phyloP scores from a whole-genome alignment of 2,329 filamentous ascomycete species.

The Monosporascus cannonballus region DNA sequence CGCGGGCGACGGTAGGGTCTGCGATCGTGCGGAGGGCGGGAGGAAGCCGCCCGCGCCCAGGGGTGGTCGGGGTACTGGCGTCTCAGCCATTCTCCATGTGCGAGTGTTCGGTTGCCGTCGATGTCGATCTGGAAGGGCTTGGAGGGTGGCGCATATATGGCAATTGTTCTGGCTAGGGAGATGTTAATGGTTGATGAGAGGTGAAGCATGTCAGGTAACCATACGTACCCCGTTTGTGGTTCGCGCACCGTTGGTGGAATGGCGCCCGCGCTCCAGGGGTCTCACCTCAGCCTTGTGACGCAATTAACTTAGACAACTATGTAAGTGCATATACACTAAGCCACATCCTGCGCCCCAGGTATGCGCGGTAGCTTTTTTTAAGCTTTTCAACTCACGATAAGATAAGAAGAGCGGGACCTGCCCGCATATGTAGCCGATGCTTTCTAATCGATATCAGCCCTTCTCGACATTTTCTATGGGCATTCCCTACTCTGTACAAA shows the following conservation, averaged over 20 bases:
- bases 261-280: not conserved
- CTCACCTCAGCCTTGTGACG: slow-evolving; percentile 17
- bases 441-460: not conserved
- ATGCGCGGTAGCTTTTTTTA: not conserved
- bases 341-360: no score
- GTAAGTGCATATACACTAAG: not conserved
- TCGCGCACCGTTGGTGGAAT: no score
- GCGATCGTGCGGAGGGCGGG: slow-evolving; percentile 18
- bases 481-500: not conserved
- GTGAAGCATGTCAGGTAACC: not conserved
- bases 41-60: slow-evolving; percentile 43
- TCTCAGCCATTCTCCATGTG: slow-evolving; percentile 14
- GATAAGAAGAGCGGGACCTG: not conserved
- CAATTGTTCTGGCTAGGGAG: not conserved
- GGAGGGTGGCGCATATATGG: not conserved
- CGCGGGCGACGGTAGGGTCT: slow-evolving; percentile 46
- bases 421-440: not conserved
- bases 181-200: not conserved
- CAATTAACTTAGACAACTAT: slow-evolving; percentile 10
- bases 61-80: not conserved
- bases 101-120: not conserved
- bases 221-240: not conserved
- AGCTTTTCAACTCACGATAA: not conserved
- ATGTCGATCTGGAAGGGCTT: not conserved
- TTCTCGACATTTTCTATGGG: not conserved